Conservation (phyloP, 345 rosid species). For the Salix brachista region DNA sequence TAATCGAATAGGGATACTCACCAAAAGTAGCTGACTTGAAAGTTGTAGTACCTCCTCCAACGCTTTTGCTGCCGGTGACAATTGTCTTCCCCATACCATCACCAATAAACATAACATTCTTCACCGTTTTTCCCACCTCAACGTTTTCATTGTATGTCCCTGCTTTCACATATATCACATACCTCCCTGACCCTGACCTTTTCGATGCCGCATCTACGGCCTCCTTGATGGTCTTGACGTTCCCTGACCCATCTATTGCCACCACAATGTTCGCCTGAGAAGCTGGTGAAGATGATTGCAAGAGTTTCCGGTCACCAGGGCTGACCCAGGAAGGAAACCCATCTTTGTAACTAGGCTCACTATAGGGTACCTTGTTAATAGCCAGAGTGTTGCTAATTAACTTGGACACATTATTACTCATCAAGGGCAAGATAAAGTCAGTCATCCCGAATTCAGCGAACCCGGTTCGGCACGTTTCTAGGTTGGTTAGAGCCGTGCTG, state of each 20-base stretch:
- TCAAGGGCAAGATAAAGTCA: slow-evolving; percentile 27
- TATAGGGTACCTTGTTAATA: slow-evolving; percentile 17
- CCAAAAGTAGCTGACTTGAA: slow-evolving; percentile 43
- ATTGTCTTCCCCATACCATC: slow-evolving; percentile 39
- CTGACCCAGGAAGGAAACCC: slow-evolving; percentile 38
- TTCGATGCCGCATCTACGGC: slow-evolving; percentile 35
- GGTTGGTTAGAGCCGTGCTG: slow-evolving; percentile 39
- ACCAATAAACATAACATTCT: slow-evolving; percentile 36
- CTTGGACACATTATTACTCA: slow-evolving; percentile 34
- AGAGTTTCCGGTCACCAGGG: slow-evolving; percentile 32
- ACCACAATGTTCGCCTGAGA: slow-evolving; percentile 36
- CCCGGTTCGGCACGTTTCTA: slow-evolving; percentile 36
- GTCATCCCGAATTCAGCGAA: slow-evolving; percentile 35
- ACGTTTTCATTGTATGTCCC: slow-evolving; percentile 28
- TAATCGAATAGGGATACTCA: slow-evolving; percentile 9
- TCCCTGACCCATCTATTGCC: slow-evolving; percentile 43
- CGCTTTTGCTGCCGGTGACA: slow-evolving; percentile 41
- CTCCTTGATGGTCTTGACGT: slow-evolving; percentile 26
- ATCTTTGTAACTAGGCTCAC: not conserved
- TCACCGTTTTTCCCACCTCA: slow-evolving; percentile 23
- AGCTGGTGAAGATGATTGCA: slow-evolving; percentile 25
- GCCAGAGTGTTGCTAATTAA: slow-evolving; percentile 41
- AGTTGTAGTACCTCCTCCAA: slow-evolving; percentile 37
- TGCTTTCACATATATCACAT: slow-evolving; percentile 31
- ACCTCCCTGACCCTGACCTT: slow-evolving; percentile 26